phyloP scores from a whole-genome alignment of 106 monocot genomes.

The Iris macrosiphon region DNA sequence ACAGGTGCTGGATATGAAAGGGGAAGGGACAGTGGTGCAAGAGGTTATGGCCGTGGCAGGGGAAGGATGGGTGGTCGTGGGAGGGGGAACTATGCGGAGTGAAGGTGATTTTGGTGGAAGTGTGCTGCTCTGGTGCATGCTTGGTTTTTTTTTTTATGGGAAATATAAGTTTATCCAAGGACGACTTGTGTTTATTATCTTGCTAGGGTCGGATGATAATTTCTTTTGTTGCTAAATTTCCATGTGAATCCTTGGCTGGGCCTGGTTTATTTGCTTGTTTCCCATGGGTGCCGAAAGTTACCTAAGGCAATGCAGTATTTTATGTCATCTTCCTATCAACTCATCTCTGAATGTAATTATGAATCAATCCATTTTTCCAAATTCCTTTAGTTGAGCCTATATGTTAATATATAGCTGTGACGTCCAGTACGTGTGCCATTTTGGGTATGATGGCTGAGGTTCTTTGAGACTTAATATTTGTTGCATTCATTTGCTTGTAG shows the following conservation, averaged over 20 bases:
- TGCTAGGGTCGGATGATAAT: conserved; percentile 1
- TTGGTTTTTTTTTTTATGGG: conserved; percentile 15
- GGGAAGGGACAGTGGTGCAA: conserved; percentile 46
- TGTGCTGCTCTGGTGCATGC: conserved; percentile 17
- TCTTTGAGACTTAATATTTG: too few species aligned
- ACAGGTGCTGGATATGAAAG: conserved; percentile 56
- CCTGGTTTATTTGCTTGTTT: conserved; percentile 1
- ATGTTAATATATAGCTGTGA: too few species aligned
- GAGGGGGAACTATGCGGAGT: conserved; percentile 33
- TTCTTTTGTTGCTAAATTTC: not conserved
- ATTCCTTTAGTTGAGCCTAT: too few species aligned
- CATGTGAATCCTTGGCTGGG: conserved; percentile 2
- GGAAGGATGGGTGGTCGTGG: conserved; percentile 61
- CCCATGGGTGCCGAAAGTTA: conserved; percentile 1
- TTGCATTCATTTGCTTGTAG: too few species aligned
- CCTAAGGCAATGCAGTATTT: conserved; percentile 1
- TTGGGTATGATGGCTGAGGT: too few species aligned
- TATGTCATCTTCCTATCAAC: conserved; percentile 1
- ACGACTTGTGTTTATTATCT: conserved; percentile 2
- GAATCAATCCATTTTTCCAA: not conserved
- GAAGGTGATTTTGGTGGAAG: not conserved
- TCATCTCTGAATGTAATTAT: conserved; percentile 10
- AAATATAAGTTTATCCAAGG: conserved; percentile 4
- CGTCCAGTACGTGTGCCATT: too few species aligned
- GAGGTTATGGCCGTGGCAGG: conserved; percentile 65